Percentiles rank a stretch among this genome's conserved stretches.
These are phyloP conservation scores for Yamadazyma dendronema DNA, from an alignment of 1,139 yeast genomes.

Conservation along the genomic window DNA sequence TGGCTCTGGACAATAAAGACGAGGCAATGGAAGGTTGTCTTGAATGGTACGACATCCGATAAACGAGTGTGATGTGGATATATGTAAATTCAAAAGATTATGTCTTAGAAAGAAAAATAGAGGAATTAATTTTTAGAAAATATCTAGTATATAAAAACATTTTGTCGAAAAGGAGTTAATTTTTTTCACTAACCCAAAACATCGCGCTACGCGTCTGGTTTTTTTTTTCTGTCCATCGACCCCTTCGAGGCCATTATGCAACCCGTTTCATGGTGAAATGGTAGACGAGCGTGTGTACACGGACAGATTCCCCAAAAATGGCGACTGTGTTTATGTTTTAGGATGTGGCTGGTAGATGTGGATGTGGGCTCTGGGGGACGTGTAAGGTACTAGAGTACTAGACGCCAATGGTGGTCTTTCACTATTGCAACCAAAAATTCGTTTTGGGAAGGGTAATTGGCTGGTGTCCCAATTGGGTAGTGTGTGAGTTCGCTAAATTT, in stretches of 20 bases:
- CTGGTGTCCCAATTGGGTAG: too few relatives aligned
- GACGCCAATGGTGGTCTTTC: too few relatives aligned
- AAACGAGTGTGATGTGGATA: slow-evolving; percentile 3
- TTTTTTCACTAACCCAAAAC: slow-evolving; percentile 7
- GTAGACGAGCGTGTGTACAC: too few relatives aligned
- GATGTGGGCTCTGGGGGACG: too few relatives aligned
- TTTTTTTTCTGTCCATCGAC: slow-evolving; percentile 2
- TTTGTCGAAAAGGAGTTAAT: slow-evolving; percentile 18
- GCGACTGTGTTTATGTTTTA: too few relatives aligned
- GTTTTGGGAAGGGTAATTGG: too few relatives aligned
- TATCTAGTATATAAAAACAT: slow-evolving; percentile 7
- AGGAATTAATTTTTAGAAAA: slow-evolving; percentile 2
- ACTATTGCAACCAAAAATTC: too few relatives aligned
- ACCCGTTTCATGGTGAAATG: slow-evolving; percentile 7
- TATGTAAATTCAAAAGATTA: too few relatives aligned
- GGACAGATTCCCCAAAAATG: too few relatives aligned
- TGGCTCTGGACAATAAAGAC: slow-evolving; percentile 28
- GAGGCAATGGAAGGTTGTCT: slow-evolving; percentile 42
- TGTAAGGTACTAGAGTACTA: too few relatives aligned
- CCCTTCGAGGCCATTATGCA: slow-evolving; percentile 8
- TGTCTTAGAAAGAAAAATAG: slow-evolving; percentile 2
- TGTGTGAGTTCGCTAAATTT: too few relatives aligned
- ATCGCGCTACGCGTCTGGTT: slow-evolving; percentile 19
- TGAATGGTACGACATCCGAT: slow-evolving; percentile 34
- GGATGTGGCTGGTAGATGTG: too few relatives aligned